Percentiles rank a stretch among this genome's conserved stretches.
Evolutionary conservation across 768 basidiomycete species (phyloP).

Genomic region (Lyophyllum shimeji): DNA sequence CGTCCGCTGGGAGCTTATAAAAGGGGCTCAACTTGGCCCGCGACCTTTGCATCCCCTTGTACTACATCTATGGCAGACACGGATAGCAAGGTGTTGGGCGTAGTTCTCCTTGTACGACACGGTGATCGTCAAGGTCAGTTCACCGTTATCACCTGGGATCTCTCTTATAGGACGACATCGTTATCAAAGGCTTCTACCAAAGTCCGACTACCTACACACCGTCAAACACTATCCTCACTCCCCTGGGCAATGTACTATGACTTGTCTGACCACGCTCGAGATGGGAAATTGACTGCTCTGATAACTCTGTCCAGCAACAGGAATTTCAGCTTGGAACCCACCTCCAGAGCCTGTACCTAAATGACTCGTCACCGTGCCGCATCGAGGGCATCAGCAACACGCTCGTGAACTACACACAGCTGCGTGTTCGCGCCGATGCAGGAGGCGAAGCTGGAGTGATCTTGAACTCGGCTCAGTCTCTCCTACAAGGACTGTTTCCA

Average conservation of each 20-base stretch:
- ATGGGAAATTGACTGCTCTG: not conserved
- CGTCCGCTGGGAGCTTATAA: not conserved
- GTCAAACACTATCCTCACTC: conserved; percentile 58
- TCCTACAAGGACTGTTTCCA: conserved; percentile 72
- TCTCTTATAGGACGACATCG: not conserved
- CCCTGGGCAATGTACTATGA: conserved; percentile 60
- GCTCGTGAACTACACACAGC: conserved; percentile 35
- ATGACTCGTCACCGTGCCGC: conserved; percentile 49
- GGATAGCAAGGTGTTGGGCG: conserved; percentile 45
- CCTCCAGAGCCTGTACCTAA: conserved; percentile 54
- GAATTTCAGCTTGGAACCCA: conserved; percentile 55
- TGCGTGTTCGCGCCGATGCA: conserved; percentile 59
- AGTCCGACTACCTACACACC: conserved; percentile 56
- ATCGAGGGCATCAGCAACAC: conserved; percentile 43
- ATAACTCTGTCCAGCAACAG: conserved; percentile 40
- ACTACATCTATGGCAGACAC: conserved; percentile 16
- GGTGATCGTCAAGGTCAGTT: conserved; percentile 52
- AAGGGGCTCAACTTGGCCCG: not conserved
- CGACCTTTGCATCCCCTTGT: not conserved
- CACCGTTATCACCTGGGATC: not conserved
- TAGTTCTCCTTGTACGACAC: conserved; percentile 56
- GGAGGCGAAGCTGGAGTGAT: conserved; percentile 72
- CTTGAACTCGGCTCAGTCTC: conserved; percentile 61
- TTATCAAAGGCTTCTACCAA: conserved; percentile 59
- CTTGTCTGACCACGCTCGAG: not conserved